A percentile compares a stretch with the other conserved stretches of the same genome.
These are phyloP conservation scores for Cyberlindnera japonica DNA, from an alignment of 805 yeast genomes.

Conservation along the genomic window DNA sequence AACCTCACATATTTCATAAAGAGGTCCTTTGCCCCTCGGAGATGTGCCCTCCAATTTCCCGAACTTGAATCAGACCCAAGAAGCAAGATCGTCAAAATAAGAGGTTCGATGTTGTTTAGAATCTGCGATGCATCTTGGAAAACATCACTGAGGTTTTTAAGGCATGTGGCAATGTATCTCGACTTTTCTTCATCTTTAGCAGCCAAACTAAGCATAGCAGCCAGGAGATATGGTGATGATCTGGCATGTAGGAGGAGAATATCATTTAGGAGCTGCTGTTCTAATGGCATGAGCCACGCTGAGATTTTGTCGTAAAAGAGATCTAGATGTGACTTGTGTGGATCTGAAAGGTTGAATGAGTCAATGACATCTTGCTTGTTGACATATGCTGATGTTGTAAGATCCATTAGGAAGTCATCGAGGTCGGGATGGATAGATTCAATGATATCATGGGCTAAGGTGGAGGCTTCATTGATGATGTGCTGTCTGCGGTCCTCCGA, in stretches of 20 bases:
- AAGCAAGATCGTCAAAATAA: constrained; percentile 59
- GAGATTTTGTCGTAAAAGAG: constrained; percentile 25
- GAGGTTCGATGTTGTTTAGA: constrained; percentile 57
- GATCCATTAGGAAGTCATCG: constrained; percentile 20
- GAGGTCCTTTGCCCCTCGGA: constrained; percentile 64
- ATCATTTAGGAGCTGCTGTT: constrained; percentile 46
- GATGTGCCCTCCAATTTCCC: constrained; percentile 58
- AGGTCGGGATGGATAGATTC: constrained; percentile 20
- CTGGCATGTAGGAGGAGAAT: constrained; percentile 46
- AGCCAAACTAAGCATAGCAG: constrained; percentile 56
- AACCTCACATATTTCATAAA: constrained; percentile 42
- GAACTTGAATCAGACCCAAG: constrained; percentile 60
- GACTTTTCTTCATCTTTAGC: constrained; percentile 38
- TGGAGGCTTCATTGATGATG: constrained; percentile 24
- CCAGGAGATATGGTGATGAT: constrained; percentile 47
- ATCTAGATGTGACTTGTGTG: constrained; percentile 23
- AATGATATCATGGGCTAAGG: constrained; percentile 23
- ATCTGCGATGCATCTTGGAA: constrained; percentile 39
- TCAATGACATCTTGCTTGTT: constrained; percentile 22
- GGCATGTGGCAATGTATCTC: constrained; percentile 47
- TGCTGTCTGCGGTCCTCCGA: constrained; percentile 13
- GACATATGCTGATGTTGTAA: constrained; percentile 15
- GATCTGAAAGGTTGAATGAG: constrained; percentile 22
- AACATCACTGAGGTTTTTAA: constrained; percentile 39
- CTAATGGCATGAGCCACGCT: constrained; percentile 25